Evolutionary conservation across 2,329 filamentous ascomycete species (phyloP), one percentile per base, ranked within the genome.

Genomic region (Colletotrichum scovillei): DNA sequence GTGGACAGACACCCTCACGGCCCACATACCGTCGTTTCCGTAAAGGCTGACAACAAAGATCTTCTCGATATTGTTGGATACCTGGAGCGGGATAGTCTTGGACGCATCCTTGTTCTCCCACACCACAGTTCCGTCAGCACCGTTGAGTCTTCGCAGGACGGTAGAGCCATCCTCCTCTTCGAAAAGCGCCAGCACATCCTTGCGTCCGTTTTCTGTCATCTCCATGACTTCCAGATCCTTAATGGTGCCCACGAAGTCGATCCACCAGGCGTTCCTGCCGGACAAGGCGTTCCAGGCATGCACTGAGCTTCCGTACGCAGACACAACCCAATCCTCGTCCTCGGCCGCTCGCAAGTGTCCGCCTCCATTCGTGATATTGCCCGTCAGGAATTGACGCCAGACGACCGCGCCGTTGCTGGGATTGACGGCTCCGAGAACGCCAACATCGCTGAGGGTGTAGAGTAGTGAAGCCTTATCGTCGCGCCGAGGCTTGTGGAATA

Each of bases 361-460:
- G 55, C 82, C 82, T 28, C 85, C 82, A 64, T 83, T 81, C 57
- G 86, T 86, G 42, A 84, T 77, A 60, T 86, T 86, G 38, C 86
- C 85, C n/a, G 88, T 84, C 58, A 97, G 82, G 66, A 90, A 85
- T 79, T 98, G 96, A 67, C 97, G 90, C 97, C 97, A 99, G 2
- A 98, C 89, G 19, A 98, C 80, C 2, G 90, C 88, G 22, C 97
- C 96, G 79, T 93, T 95, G 80, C 92, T 93, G 1, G 97, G 97
- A 78, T 98, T 97, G 59, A 98, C 89, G 1, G 96, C 96, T 62
- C 94, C 97, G 22, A 99, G 84, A 2, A 98, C 90, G 49, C 92
- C 91, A 62, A 95, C 89, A 71, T 98, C 94, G 76, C 94, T 97
- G 57, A 98, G 86, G 0, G 97, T 97, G 82, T 98, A 99, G 65